These are phyloP conservation scores for Desmodesmus armatus DNA, from an alignment of 139 green algal genomes.

Conservation along the genomic window DNA sequence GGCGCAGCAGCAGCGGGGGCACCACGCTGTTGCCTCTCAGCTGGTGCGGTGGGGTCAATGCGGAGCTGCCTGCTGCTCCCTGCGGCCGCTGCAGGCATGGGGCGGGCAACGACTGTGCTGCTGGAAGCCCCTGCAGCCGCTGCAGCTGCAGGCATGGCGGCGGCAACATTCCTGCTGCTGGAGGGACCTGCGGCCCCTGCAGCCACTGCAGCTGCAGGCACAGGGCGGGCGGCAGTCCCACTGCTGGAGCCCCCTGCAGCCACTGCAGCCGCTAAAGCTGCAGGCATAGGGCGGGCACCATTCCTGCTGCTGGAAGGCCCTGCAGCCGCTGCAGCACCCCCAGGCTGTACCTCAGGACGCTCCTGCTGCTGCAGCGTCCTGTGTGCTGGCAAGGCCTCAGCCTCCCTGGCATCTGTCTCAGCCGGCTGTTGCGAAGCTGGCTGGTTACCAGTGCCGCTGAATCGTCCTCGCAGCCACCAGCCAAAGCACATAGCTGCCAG, in stretches of 20 bases:
- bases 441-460: too few species aligned
- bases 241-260: too few species aligned
- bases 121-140: background rate
- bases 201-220: background rate
- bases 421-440: too few species aligned
- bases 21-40: background rate
- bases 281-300: background rate
- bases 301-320: background rate
- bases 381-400: too few species aligned
- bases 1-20: background rate
- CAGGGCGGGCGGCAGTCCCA: too few species aligned
- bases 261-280: background rate
- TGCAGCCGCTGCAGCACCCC: background rate
- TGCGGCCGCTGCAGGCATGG: background rate
- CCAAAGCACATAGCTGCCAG: too few species aligned
- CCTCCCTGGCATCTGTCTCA: too few species aligned
- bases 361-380: constrained; percentile 11
- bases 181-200: too few species aligned
- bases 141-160: too few species aligned
- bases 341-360: background rate
- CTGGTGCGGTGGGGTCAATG: too few species aligned
- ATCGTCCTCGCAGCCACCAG: too few species aligned
- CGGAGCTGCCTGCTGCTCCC: background rate
- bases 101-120: background rate
- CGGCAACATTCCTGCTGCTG: too few species aligned